Conservation (phyloP, 2,329 filamentous ascomycete genomes). For the Beauveria sp. region DNA sequence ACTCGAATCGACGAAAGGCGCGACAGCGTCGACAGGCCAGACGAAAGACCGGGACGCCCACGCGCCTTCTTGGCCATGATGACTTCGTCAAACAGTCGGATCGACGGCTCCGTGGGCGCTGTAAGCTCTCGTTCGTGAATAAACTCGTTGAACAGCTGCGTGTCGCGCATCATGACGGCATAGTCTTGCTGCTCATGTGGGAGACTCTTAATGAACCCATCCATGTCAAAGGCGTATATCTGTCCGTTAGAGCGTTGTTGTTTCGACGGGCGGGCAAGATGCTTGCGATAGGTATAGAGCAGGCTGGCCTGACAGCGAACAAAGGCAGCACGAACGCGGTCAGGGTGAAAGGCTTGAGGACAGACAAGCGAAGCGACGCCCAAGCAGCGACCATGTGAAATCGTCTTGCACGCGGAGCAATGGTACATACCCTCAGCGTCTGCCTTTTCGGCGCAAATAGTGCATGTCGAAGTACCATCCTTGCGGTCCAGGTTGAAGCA, state of each 20-base stretch:
- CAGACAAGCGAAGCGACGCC: conserved; percentile 58
- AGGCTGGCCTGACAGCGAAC: conserved; percentile 59
- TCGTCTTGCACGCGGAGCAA: conserved; percentile 56
- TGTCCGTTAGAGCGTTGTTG: conserved; percentile 55
- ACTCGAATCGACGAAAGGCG: conserved; percentile 53
- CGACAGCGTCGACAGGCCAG: conserved; percentile 43
- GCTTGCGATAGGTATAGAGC: conserved; percentile 59
- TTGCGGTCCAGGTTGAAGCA: conserved; percentile 60
- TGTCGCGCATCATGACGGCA: conserved; percentile 55
- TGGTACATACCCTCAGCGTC: conserved; percentile 67
- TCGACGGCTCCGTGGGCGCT: conserved; percentile 51
- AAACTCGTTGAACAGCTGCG: conserved; percentile 72
- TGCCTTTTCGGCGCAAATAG: conserved; percentile 68
- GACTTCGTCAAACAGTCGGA: conserved; percentile 77
- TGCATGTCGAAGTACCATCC: conserved; percentile 56
- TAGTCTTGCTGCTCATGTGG: conserved; percentile 61
- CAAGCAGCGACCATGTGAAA: conserved; percentile 52
- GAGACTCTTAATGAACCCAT: conserved; percentile 55
- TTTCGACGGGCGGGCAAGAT: conserved; percentile 50
- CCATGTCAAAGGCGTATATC: conserved; percentile 57
- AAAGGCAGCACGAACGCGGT: conserved; percentile 56
- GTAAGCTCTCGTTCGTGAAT: conserved; percentile 71
- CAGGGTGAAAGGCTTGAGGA: conserved; percentile 52
- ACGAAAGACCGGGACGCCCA: conserved; percentile 58
- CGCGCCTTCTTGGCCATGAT: conserved; percentile 68